phyloP scores from a whole-genome alignment of 805 yeast species.

The Metschnikowia kunwiensis region DNA sequence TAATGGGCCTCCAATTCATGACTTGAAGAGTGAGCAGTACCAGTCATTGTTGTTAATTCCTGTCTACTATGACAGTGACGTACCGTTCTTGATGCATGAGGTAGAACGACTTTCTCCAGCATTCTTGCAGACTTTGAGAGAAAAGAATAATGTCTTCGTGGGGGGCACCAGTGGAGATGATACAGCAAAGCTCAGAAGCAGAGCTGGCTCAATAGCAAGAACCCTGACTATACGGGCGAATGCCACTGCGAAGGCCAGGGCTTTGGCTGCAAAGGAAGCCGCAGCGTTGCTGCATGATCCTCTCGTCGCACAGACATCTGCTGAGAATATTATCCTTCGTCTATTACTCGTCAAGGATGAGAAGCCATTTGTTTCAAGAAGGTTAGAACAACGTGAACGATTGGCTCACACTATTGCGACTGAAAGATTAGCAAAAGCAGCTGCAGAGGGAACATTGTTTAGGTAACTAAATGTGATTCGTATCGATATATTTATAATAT shows the following conservation, averaged over 20 bases:
- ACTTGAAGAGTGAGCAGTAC: slow-evolving; percentile 59
- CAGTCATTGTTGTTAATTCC: slow-evolving; percentile 64
- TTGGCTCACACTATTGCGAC: slow-evolving; percentile 54
- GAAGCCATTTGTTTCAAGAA: slow-evolving; percentile 51
- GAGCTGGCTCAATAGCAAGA: slow-evolving; percentile 54
- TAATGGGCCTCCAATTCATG: slow-evolving; percentile 70
- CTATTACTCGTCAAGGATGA: slow-evolving; percentile 67
- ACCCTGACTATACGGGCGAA: slow-evolving; percentile 69
- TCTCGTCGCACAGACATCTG: slow-evolving; percentile 37
- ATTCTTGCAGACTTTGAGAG: slow-evolving; percentile 47
- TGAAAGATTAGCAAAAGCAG: slow-evolving; percentile 48
- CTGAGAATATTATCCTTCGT: slow-evolving; percentile 71
- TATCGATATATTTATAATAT: too few species aligned
- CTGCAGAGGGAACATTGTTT: slow-evolving; percentile 36
- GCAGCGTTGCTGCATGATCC: slow-evolving; percentile 28
- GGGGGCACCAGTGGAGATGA: slow-evolving; percentile 9
- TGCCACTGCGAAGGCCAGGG: slow-evolving; percentile 57
- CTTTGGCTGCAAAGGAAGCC: slow-evolving; percentile 28
- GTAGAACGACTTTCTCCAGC: slow-evolving; percentile 57
- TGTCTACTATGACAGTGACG: slow-evolving; percentile 56
- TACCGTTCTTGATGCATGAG: slow-evolving; percentile 49
- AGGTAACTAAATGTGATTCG: too few species aligned
- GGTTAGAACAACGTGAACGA: slow-evolving; percentile 61
- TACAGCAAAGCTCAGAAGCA: slow-evolving; percentile 21
- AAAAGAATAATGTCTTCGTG: slow-evolving; percentile 40